Evolutionary conservation across 345 rosid species (phyloP).

Genomic region (Iberis pinnata): DNA sequence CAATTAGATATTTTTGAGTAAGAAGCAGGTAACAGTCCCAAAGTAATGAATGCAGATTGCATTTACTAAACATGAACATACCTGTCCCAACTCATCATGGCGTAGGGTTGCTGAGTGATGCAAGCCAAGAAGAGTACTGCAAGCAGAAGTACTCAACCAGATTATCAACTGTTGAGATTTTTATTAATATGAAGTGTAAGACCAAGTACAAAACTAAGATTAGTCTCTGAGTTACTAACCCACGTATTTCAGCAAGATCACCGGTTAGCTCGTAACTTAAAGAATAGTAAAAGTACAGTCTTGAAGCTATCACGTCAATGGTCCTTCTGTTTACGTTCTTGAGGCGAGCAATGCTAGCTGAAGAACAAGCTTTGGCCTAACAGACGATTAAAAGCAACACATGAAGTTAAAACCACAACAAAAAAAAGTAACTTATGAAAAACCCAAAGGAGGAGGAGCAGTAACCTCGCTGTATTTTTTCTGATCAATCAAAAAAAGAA

Average conservation of each 20-base stretch:
- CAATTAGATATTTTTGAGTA: no score
- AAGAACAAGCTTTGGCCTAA: constrained; percentile 86
- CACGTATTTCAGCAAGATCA: constrained; percentile 77
- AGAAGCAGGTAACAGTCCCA: not conserved
- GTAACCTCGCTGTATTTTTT: constrained; percentile 61
- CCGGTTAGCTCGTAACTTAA: constrained; percentile 68
- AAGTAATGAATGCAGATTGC: not conserved
- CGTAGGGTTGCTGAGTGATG: constrained; percentile 80
- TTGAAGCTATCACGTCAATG: constrained; percentile 72
- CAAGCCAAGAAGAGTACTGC: constrained; percentile 66
- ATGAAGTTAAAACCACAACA: not conserved
- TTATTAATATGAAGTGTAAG: not conserved
- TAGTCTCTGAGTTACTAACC: constrained; percentile 37
- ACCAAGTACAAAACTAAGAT: not conserved
- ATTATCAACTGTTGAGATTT: not conserved
- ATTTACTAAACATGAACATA: constrained; percentile 18
- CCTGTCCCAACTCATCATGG: constrained; percentile 91
- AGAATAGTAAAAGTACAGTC: constrained; percentile 70
- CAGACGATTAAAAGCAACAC: constrained; percentile 1
- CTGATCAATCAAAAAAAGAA: constrained; percentile 73
- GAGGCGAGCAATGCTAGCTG: constrained; percentile 64
- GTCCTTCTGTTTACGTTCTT: constrained; percentile 68
- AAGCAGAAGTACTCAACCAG: constrained; percentile 4
- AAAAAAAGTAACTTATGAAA: not conserved
- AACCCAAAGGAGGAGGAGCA: not conserved